Base-by-base conservation (phyloP, 1,284 basidiomycete species). In the Cystobasidiaceae sp. region DNA sequence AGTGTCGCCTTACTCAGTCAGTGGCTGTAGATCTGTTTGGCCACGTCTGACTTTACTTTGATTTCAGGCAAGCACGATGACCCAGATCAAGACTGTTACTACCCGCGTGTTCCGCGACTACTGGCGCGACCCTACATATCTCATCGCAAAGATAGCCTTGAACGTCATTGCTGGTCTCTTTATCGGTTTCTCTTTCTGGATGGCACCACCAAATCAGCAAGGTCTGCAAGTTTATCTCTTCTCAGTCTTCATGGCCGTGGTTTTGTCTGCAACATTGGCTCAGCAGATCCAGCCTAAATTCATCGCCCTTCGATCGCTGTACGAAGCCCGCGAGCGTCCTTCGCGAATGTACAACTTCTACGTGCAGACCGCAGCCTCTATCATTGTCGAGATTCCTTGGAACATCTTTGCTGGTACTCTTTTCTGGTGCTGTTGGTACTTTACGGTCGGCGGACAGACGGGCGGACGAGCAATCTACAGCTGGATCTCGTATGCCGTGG, bases 301-400 rank as follows among this genome's bases (percentile, higher is more conserved):
- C 67, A 77, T 81, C 70, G 75, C 73, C 28, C 78, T 81, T 72
- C 77, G 81, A 65, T 77, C 80, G 50, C 79, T 89, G 15, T 90
- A 87, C 75, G 86, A 89, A 73, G 83, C 84, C 13, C 82, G 88
- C 37, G 88, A 90, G 75, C 81, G 84, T 0, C 81, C 86, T 0
- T 87, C 86, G 69, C 82, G 86, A 72, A 89, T 89, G 74, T 93
- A 92, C 79, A 84, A 83, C 57, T 93, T 90, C 91, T 80, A 84
- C 6, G 84, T 87, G 0, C 82, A 91, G 46, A 71, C 77, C 34
- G 56, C 74, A 48, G 51, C 73, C 7, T 76, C 77, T 68, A 75
- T 80, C 45, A 34, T 80, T 13, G 78, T 77, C 34, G 72, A 74
- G 52, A 33, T 86, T 2, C 86, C 86, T 0, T 86, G 85, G 82